These are phyloP conservation scores for Juglanconis juglandina DNA, from an alignment of 2,329 filamentous ascomycete species.

Conservation along the genomic window DNA sequence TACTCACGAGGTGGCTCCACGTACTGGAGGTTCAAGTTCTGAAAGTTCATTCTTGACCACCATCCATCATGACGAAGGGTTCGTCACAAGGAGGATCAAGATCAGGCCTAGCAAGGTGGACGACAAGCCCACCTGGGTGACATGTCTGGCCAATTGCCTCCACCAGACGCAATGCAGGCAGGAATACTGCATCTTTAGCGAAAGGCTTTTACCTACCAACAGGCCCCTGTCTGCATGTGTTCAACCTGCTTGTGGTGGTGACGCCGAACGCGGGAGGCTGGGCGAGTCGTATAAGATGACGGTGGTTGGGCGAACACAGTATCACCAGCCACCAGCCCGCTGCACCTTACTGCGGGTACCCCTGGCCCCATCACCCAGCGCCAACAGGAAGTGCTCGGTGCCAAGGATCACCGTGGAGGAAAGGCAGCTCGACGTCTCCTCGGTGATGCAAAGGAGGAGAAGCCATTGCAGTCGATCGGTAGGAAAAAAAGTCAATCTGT, in stretches of 20 bases:
- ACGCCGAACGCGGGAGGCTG: constrained; percentile 14
- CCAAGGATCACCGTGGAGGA: not conserved
- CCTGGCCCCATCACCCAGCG: not conserved
- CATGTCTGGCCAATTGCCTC: constrained; percentile 14
- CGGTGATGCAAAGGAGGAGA: not conserved
- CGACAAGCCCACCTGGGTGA: constrained; percentile 10
- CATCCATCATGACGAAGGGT: constrained; percentile 19
- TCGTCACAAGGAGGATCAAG: not conserved
- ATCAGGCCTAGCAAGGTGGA: constrained; percentile 2
- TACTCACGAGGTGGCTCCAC: constrained; percentile 24
- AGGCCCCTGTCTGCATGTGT: not conserved
- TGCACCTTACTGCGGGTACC: not conserved
- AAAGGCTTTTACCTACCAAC: not conserved
- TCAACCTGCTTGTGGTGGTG: constrained; percentile 4
- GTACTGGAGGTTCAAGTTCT: constrained; percentile 20
- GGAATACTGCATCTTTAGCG: constrained; percentile 11
- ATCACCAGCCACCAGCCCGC: constrained; percentile 17
- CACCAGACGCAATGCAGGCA: constrained; percentile 8
- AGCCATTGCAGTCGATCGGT: not conserved
- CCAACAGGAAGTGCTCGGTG: not conserved
- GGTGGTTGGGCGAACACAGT: constrained; percentile 14
- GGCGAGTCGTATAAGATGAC: constrained; percentile 6
- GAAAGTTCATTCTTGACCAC: constrained; percentile 22
- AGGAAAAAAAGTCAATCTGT: not conserved
- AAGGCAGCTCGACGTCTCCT: too few species aligned